Percentiles rank a stretch among this genome's conserved stretches.
These are phyloP conservation scores for Sarocladiaceae sp. DNA, from an alignment of 2,329 filamentous ascomycete genomes.

Conservation along the genomic window DNA sequence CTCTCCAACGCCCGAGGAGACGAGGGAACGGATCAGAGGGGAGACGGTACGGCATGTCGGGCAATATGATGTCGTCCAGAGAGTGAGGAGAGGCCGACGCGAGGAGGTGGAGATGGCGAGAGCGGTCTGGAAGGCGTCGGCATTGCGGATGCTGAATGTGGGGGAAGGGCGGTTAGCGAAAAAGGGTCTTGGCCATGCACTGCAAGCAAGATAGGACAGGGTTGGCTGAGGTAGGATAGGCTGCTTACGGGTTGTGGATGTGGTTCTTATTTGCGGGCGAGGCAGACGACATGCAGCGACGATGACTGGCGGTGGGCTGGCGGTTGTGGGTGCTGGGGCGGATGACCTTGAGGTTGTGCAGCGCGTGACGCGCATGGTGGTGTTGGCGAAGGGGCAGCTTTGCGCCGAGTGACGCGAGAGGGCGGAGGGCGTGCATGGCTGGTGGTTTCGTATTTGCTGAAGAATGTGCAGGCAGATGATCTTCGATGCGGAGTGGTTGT, in stretches of 20 bases:
- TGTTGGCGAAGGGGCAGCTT: conserved; percentile 2
- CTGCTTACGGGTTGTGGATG: conserved; percentile 7
- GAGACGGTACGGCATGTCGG: conserved; percentile 44
- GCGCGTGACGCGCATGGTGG: conserved; percentile 5
- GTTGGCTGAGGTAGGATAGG: background rate
- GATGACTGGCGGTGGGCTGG: background rate
- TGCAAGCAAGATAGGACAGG: background rate
- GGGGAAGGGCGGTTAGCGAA: background rate
- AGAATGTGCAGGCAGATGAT: no score
- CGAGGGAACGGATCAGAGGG: conserved; percentile 41
- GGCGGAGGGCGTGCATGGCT: conserved; percentile 1
- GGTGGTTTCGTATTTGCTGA: background rate
- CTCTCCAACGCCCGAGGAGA: conserved; percentile 46
- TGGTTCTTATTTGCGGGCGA: conserved; percentile 5
- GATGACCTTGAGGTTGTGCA: conserved; percentile 1
- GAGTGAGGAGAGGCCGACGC: conserved; percentile 48
- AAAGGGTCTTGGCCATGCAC: background rate
- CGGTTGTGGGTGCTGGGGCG: background rate
- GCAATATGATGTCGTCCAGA: conserved; percentile 57
- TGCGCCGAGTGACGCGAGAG: background rate
- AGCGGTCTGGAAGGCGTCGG: conserved; percentile 48
- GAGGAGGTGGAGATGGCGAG: conserved; percentile 48
- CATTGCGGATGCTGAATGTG: conserved; percentile 42
- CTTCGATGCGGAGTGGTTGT: no score
- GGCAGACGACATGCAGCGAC: conserved; percentile 8